Percentiles rank a stretch among this genome's conserved stretches.
Conservation (phyloP, 148 eudicot species). For the Oxyria digyna region DNA sequence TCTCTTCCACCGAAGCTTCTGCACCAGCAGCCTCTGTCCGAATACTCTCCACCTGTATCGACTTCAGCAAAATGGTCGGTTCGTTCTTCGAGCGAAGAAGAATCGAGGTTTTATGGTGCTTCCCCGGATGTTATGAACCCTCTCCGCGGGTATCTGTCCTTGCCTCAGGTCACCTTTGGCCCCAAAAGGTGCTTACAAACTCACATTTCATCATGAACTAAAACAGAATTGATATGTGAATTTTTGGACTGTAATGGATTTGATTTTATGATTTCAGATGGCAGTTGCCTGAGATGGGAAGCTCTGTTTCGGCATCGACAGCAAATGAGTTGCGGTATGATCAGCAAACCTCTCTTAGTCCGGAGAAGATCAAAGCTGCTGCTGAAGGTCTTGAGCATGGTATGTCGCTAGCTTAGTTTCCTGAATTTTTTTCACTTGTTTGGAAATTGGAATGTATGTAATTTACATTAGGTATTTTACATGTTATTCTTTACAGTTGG, state of each 20-base stretch:
- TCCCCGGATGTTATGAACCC: constrained; percentile 66
- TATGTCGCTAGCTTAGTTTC: neutral
- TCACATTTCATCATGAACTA: neutral
- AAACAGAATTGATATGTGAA: no score
- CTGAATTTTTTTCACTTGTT: neutral
- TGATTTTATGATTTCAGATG: constrained; percentile 33
- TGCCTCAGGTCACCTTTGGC: constrained; percentile 86
- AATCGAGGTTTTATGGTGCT: constrained; percentile 9
- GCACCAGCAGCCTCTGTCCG: constrained; percentile 17
- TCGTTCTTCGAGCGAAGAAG: constrained; percentile 11
- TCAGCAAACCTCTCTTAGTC: constrained; percentile 37
- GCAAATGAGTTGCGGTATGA: constrained; percentile 72
- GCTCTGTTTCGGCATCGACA: constrained; percentile 55
- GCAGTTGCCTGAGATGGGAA: constrained; percentile 52
- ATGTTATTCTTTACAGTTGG: constrained; percentile 38
- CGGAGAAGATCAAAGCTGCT: constrained; percentile 73
- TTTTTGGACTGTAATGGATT: no score
- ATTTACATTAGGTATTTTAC: no score
- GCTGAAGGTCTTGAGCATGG: constrained; percentile 56
- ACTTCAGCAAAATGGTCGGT: constrained; percentile 50
- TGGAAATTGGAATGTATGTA: no score
- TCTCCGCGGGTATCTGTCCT: constrained; percentile 53
- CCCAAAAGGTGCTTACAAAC: constrained; percentile 44
- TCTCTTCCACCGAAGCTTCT: constrained; percentile 53
- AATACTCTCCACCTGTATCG: constrained; percentile 25